These are phyloP conservation scores for Pyropia haitanensis DNA, from an alignment of 23 red algal species.

Conservation along the genomic window DNA sequence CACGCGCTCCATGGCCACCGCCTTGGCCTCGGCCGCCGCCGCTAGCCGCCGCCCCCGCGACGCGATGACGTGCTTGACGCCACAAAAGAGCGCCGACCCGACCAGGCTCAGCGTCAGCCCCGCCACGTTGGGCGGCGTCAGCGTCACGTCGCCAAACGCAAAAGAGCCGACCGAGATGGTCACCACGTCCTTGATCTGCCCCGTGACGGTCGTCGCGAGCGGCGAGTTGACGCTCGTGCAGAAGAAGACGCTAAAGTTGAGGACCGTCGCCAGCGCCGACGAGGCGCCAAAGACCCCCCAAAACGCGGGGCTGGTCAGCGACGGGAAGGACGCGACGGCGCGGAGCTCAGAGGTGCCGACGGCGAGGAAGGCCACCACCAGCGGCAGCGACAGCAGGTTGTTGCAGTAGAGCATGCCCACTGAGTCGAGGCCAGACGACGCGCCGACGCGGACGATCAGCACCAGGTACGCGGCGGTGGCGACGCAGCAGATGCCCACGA, in stretches of 20 bases:
- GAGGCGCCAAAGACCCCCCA: conserved; percentile 45
- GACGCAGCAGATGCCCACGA: conserved; percentile 55
- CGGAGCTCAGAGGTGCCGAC: conserved; percentile 20
- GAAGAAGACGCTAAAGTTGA: conserved; percentile 81
- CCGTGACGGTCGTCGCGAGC: conserved; percentile 74
- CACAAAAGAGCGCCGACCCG: conserved; percentile 32
- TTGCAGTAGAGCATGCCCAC: conserved; percentile 56
- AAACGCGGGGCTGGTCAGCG: conserved; percentile 8
- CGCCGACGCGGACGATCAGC: conserved; percentile 42
- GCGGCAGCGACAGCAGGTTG: conserved; percentile 51
- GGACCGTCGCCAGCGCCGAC: conserved; percentile 50
- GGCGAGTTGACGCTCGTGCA: conserved; percentile 85
- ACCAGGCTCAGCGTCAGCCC: conserved; percentile 39
- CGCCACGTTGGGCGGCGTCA: conserved; percentile 41
- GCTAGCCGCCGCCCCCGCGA: too few relatives aligned
- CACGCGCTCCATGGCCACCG: too few relatives aligned
- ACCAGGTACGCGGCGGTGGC: conserved; percentile 74
- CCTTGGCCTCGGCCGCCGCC: too few relatives aligned
- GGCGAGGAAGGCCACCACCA: conserved; percentile 23
- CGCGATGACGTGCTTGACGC: conserved; percentile 17
- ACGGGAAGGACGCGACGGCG: conserved; percentile 19
- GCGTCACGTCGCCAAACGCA: conserved; percentile 42
- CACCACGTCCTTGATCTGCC: conserved; percentile 82
- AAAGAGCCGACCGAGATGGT: conserved; percentile 47
- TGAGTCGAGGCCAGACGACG: conserved; percentile 28